Conservation (phyloP, 495 filamentous ascomycete species). For the Penicillium mononematosum region DNA sequence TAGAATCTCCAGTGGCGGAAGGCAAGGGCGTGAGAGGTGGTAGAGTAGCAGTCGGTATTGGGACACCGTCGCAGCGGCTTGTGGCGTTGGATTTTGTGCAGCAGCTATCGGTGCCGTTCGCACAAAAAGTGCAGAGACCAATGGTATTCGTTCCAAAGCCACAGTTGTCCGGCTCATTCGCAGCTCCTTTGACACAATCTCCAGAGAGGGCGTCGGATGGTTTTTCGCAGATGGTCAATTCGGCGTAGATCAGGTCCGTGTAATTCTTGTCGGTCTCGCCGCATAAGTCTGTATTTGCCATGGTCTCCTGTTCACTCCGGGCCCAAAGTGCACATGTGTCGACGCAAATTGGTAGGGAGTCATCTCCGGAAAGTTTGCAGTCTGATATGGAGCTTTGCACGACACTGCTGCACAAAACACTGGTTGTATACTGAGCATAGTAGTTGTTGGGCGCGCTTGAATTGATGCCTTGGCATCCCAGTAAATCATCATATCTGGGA, state of each 20-base stretch:
- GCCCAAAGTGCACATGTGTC: slow-evolving; percentile 82
- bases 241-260: slow-evolving; percentile 77
- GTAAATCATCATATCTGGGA: slow-evolving; percentile 46
- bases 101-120: slow-evolving; percentile 92
- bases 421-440: slow-evolving; percentile 93
- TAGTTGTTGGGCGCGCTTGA: slow-evolving; percentile 75
- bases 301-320: slow-evolving; percentile 79
- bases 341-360: slow-evolving; percentile 80
- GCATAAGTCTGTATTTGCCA: slow-evolving; percentile 73
- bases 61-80: slow-evolving; percentile 65
- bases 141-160: slow-evolving; percentile 78
- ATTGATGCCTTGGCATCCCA: slow-evolving; percentile 79
- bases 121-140: slow-evolving; percentile 86
- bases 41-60: slow-evolving; percentile 66
- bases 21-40: slow-evolving; percentile 59
- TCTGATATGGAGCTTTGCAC: slow-evolving; percentile 82
- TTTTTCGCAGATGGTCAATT: slow-evolving; percentile 85
- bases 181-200: slow-evolving; percentile 69
- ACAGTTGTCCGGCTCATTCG: slow-evolving; percentile 86
- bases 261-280: slow-evolving; percentile 60
- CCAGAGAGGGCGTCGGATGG: slow-evolving; percentile 74
- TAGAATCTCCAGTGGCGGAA: slow-evolving; percentile 36
- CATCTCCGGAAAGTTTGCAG: slow-evolving; percentile 61
- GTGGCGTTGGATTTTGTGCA: slow-evolving; percentile 79
- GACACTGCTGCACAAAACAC: slow-evolving; percentile 90